Evolutionary conservation across 495 filamentous ascomycete species (phyloP), one percentile per base, ranked within the genome.

Genomic region (Amorphotheca resinae): DNA sequence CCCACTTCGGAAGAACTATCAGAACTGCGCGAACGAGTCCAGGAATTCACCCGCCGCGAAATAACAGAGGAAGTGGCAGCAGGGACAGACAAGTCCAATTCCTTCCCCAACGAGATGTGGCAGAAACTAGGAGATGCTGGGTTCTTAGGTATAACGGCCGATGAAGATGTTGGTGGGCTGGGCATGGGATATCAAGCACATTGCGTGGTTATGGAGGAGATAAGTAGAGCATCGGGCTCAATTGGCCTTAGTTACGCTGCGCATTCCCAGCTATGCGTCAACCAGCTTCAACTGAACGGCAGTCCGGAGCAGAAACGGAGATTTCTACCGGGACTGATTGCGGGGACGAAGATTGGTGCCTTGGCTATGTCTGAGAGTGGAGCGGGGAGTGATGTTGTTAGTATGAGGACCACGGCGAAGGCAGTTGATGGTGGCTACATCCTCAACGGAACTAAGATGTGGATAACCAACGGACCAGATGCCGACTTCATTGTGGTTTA

Each of bases 401-500:
- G 82, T 58, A 98, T 98, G 91, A 84, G 86, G 58, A 93, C 81
- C 15, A 74, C 70, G 0, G 88, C 89, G 0, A 80, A 77, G 55
- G 69, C 69, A 31, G 81, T 81, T 12, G 85, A 93, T 50, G 87
- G 87, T 11, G 91, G 91, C 20, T 96, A 79, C 63, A 20, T 86
- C 22, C 69, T 98, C 42, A 85, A 84, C 51, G 91, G 91, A 11
- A 84, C 83, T 17, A 98, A 98, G 72, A 96, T 98, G 91, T 98
- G 91, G 91, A 98, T 98, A 49, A 98, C 91, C 21, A 98, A 98
- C 56, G 91, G 91, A 11, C 91, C 91, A 12, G 93, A 96, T 52
- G 91, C 54, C 3, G 75, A 94, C 59, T 68, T 78, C 21, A 73
- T 96, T 11, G 73, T 98, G 37, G 87, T 98, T 16, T 98, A 98